These are phyloP conservation scores for Earliella scabrosa DNA, from an alignment of 1,284 basidiomycete genomes.

Conservation along the genomic window DNA sequence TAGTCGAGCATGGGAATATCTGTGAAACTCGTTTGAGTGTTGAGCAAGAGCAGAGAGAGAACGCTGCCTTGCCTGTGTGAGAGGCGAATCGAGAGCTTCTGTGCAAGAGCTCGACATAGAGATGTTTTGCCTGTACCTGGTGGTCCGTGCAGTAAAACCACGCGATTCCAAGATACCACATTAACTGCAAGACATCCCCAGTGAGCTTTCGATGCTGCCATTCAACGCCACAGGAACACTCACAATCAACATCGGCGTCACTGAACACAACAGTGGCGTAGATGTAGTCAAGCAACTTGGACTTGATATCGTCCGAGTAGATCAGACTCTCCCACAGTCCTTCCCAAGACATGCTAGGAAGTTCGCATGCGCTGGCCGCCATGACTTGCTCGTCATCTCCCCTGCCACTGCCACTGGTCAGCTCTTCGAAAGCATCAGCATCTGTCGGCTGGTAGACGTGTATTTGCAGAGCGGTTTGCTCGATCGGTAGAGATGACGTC, in stretches of 20 bases:
- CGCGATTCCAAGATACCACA: conserved; percentile 93
- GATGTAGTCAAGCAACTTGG: conserved; percentile 90
- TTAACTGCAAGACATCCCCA: conserved; percentile 82
- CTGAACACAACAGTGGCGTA: conserved; percentile 91
- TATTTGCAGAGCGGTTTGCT: conserved; percentile 70
- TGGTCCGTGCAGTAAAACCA: conserved; percentile 94
- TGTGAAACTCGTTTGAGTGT: conserved; percentile 35
- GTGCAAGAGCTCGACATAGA: conserved; percentile 91
- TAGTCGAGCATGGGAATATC: conserved; percentile 85
- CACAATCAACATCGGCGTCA: conserved; percentile 87
- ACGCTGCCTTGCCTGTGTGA: conserved; percentile 66
- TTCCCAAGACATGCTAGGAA: conserved; percentile 84
- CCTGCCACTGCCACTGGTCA: conserved; percentile 64
- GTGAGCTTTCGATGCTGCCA: no score
- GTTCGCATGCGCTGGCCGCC: conserved; percentile 85
- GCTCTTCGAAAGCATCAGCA: conserved; percentile 77
- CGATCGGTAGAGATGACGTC: conserved; percentile 55
- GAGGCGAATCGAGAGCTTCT: conserved; percentile 93
- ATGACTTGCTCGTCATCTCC: conserved; percentile 79
- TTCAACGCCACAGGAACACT: conserved; percentile 37
- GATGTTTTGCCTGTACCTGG: conserved; percentile 99
- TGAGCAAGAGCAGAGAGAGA: background rate
- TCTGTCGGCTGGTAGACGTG: conserved; percentile 88
- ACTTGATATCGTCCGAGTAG: conserved; percentile 90
- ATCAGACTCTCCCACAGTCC: conserved; percentile 93